A percentile compares a stretch with the other conserved stretches of the same genome.
Evolutionary conservation across 768 basidiomycete genomes (phyloP).

Genomic region (Kondoa subrosea): DNA sequence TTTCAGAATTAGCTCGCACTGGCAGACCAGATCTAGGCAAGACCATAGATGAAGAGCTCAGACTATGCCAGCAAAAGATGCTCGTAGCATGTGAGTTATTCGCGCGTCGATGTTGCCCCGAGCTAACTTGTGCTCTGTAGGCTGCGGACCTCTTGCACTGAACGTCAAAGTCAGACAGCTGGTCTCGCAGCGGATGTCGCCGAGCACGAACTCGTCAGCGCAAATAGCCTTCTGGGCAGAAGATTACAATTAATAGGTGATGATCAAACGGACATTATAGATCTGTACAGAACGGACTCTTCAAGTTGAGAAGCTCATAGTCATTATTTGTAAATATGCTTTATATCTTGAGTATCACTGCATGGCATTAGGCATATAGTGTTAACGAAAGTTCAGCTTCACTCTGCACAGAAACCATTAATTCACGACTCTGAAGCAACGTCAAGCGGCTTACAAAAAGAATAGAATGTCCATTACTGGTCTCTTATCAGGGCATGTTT

Average conservation of each 20-base stretch:
- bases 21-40: constrained; percentile 51
- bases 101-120: neutral
- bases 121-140: constrained; percentile 31
- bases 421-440: neutral
- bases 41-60: constrained; percentile 51
- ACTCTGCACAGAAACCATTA: neutral
- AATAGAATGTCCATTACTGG: neutral
- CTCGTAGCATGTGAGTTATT: constrained; percentile 51
- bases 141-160: constrained; percentile 56
- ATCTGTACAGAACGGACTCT: neutral
- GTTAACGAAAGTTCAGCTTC: neutral
- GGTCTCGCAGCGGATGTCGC: constrained; percentile 47
- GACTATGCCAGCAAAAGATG: constrained; percentile 41
- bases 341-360: neutral
- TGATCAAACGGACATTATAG: neutral
- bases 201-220: constrained; percentile 38
- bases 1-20: constrained; percentile 48
- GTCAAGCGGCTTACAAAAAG: neutral
- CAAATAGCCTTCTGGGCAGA: constrained; percentile 47
- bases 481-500: neutral
- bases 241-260: constrained; percentile 45
- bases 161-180: constrained; percentile 53
- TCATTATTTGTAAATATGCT: neutral
- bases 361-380: neutral
- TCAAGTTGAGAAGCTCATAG: neutral